A percentile compares a stretch with the other conserved stretches of the same genome.
Conservation (phyloP, 1,139 yeast genomes). For the Yamadazyma atmosphaerica region DNA sequence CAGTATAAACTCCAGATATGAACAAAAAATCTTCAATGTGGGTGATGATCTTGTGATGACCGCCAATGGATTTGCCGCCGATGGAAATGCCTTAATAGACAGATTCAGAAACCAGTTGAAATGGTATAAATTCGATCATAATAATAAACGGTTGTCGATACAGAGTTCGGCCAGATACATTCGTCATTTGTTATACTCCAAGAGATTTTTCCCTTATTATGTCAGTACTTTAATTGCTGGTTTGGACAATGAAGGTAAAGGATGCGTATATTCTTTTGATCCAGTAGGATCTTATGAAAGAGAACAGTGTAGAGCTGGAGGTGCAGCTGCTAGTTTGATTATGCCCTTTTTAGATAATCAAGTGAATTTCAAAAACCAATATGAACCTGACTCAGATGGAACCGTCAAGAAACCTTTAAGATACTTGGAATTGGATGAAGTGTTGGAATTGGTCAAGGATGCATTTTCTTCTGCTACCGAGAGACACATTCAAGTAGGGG, state of each 20-base stretch:
- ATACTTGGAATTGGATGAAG: constrained; percentile 78
- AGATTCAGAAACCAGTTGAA: constrained; percentile 75
- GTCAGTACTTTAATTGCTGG: constrained; percentile 96
- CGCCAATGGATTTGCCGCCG: constrained; percentile 97
- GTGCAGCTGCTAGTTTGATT: constrained; percentile 93
- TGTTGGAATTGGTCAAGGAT: constrained; percentile 81
- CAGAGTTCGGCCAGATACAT: constrained; percentile 85
- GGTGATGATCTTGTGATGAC: constrained; percentile 88
- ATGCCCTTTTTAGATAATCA: constrained; percentile 98
- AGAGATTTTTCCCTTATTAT: constrained; percentile 95
- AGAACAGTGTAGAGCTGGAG: constrained; percentile 97
- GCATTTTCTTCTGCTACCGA: constrained; percentile 96
- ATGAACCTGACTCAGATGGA: constrained; percentile 74
- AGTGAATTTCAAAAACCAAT: constrained; percentile 92
- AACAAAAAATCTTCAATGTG: constrained; percentile 84
- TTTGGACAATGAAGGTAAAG: constrained; percentile 89
- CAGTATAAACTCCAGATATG: constrained; percentile 89
- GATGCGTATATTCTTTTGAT: constrained; percentile 93
- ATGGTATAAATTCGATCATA: constrained; percentile 92
- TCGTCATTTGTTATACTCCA: constrained; percentile 88
- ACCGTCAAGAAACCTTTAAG: constrained; percentile 58
- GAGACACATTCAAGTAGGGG: constrained; percentile 98
- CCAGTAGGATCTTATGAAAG: constrained; percentile 98
- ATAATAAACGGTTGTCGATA: constrained; percentile 65
- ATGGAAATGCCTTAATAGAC: constrained; percentile 81